phyloP scores from a whole-genome alignment of 2,329 filamentous ascomycete species.

The Fusarium sp. region DNA sequence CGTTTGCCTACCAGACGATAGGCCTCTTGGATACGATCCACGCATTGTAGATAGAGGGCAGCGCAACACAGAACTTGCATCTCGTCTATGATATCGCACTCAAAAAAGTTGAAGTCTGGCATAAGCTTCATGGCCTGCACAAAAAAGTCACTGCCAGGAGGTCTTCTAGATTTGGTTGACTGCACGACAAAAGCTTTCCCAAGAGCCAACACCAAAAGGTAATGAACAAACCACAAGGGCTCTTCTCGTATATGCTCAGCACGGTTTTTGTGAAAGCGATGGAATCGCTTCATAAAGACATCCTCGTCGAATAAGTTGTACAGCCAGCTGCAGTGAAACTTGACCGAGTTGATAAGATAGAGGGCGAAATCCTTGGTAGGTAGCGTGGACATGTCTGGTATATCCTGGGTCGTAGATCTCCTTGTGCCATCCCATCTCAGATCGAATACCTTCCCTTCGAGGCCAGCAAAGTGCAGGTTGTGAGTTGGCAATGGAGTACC shows the following conservation, averaged over 20 bases:
- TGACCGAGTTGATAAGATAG: conserved; percentile 42
- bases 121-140: conserved; percentile 41
- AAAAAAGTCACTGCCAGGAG: conserved; percentile 38
- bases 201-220: conserved; percentile 39
- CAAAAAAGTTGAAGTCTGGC: conserved; percentile 39
- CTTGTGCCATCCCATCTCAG: conserved; percentile 32
- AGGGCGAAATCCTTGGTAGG: conserved; percentile 38
- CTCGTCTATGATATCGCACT: conserved; percentile 33
- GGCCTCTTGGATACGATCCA: conserved; percentile 26
- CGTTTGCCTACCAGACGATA: conserved; percentile 24
- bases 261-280: conserved; percentile 25
- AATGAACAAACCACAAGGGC: conserved; percentile 41
- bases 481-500: conserved; percentile 29
- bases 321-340: conserved; percentile 39
- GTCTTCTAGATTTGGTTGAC: conserved; percentile 29
- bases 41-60: conserved; percentile 33
- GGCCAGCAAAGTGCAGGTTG: conserved; percentile 28
- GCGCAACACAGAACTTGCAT: conserved; percentile 40
- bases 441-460: conserved; percentile 39
- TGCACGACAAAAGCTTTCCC: conserved; percentile 43
- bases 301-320: conserved; percentile 39
- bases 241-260: conserved; percentile 3
- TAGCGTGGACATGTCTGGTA: conserved; percentile 13
- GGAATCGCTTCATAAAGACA: conserved; percentile 36
- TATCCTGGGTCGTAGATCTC: not conserved